Percentiles rank a stretch among this genome's conserved stretches.
Evolutionary conservation across 257 asterid species (phyloP).

Genomic region (Plectranthus barbatus): DNA sequence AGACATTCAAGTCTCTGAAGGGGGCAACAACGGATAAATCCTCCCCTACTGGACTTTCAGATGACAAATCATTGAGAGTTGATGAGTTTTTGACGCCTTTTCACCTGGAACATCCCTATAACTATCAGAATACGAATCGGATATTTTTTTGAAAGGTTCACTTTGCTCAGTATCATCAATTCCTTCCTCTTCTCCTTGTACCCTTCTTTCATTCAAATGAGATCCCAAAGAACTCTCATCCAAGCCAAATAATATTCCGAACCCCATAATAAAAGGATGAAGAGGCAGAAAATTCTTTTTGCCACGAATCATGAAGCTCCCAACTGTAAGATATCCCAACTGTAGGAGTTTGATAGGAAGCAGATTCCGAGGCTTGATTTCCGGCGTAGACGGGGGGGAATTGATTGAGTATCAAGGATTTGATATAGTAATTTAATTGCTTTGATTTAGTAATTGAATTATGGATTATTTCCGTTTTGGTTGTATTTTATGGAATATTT

Average conservation of each 20-base stretch:
- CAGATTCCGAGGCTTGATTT: no score
- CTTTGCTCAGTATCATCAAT: slow-evolving; percentile 43
- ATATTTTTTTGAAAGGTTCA: slow-evolving; percentile 51
- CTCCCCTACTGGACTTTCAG: slow-evolving; percentile 20
- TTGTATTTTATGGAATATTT: no score
- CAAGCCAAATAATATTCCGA: slow-evolving; percentile 86
- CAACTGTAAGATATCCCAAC: slow-evolving; percentile 97
- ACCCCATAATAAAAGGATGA: slow-evolving; percentile 93
- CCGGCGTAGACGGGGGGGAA: no score
- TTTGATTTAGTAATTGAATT: no score
- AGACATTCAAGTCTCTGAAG: slow-evolving; percentile 16
- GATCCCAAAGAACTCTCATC: slow-evolving; percentile 97
- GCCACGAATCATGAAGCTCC: slow-evolving; percentile 99
- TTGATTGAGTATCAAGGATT: no score
- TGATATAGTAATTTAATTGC: no score
- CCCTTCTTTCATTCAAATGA: slow-evolving; percentile 96
- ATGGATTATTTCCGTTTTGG: no score
- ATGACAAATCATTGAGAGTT: slow-evolving; percentile 20
- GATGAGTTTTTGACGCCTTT: slow-evolving; percentile 35
- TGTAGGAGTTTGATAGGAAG: no score
- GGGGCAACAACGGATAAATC: slow-evolving; percentile 24
- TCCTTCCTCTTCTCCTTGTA: slow-evolving; percentile 94
- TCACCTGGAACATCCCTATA: slow-evolving; percentile 52
- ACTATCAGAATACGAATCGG: slow-evolving; percentile 61
- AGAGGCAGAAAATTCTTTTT: slow-evolving; percentile 98